These are phyloP conservation scores for Aurantiochytrium sp. DNA, from an alignment of 108 stramenopile species.

Conservation along the genomic window DNA sequence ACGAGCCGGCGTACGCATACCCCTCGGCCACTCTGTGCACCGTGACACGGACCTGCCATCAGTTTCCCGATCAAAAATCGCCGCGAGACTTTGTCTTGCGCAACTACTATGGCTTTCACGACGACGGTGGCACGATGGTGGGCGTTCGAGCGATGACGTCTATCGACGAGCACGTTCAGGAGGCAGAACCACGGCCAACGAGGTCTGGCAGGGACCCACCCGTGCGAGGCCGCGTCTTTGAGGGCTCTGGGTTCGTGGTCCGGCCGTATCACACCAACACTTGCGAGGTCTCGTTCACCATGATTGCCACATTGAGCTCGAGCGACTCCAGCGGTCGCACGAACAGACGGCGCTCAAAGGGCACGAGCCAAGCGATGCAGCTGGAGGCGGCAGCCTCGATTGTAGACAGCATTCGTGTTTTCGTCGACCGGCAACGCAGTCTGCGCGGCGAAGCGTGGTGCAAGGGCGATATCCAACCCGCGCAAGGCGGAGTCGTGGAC, in stretches of 20 bases:
- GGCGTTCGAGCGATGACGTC: background rate
- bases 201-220: background rate
- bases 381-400: background rate
- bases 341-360: no score
- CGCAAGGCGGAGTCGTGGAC: no score
- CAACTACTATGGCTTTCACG: background rate
- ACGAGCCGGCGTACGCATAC: background rate
- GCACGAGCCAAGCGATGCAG: background rate
- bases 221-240: background rate
- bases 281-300: background rate
- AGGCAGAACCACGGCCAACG: background rate
- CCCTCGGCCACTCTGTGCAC: background rate
- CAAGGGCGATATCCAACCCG: background rate
- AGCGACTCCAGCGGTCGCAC: no score
- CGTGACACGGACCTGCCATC: background rate
- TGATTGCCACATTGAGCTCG: background rate
- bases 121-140: background rate
- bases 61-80: background rate
- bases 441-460: background rate
- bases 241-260: background rate
- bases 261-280: background rate
- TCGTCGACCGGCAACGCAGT: background rate
- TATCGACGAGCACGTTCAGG: background rate
- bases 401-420: conserved; percentile 28
- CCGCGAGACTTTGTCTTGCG: background rate